Conservation (phyloP, 2,329 filamentous ascomycete genomes). For the Exophiala sp. region DNA sequence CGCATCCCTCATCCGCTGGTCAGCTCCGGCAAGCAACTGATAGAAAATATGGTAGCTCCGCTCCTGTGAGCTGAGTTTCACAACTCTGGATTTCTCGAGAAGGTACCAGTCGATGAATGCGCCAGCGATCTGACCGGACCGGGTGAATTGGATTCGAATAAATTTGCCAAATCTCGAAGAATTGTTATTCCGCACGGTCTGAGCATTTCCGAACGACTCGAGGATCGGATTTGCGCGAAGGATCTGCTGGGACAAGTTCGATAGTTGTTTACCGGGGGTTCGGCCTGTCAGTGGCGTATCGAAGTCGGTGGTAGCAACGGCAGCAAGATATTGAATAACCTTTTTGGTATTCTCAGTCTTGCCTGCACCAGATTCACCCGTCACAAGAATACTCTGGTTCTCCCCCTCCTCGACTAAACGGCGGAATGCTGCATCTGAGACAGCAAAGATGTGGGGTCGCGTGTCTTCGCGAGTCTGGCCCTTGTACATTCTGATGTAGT, state of each 20-base stretch:
- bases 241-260: conserved; percentile 93
- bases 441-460: conserved; percentile 93
- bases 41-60: conserved; percentile 98
- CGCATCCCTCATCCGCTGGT: conserved; percentile 63
- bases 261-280: conserved; percentile 60
- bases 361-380: conserved; percentile 93
- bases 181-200: conserved; percentile 96
- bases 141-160: conserved; percentile 90
- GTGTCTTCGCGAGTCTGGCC: conserved; percentile 87
- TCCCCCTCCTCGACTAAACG: conserved; percentile 91
- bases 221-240: conserved; percentile 92
- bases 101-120: conserved; percentile 99
- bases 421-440: conserved; percentile 93
- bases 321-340: conserved; percentile 95
- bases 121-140: conserved; percentile 81
- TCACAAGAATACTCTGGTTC: conserved; percentile 96
- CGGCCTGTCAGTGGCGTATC: conserved; percentile 58
- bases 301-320: conserved; percentile 66
- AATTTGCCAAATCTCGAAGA: conserved; percentile 98
- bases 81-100: conserved; percentile 94
- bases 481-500: conserved; percentile 98
- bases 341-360: conserved; percentile 99
- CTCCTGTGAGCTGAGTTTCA: conserved; percentile 78
- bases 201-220: conserved; percentile 95
- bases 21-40: conserved; percentile 81